Evolutionary conservation across 2,329 filamentous ascomycete genomes (phyloP).

Genomic region (Pyrenochaeta sp.): DNA sequence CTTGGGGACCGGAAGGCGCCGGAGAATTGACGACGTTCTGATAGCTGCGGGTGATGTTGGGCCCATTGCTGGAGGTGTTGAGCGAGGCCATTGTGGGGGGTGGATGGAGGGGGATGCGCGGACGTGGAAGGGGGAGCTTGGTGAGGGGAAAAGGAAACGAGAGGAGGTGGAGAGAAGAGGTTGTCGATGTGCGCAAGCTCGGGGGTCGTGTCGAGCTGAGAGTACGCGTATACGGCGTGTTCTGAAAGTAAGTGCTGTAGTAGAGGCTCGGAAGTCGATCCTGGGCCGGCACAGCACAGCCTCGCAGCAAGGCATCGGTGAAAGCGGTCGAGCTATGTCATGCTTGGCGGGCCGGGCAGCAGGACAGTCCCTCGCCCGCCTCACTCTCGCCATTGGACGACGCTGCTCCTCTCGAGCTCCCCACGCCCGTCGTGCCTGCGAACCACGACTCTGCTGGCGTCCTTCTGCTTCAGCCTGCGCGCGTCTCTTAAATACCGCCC

Average conservation of each 20-base stretch:
- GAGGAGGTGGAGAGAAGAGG: constrained; percentile 7
- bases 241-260: too few relatives aligned
- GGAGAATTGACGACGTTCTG: constrained; percentile 70
- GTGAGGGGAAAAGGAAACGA: constrained; percentile 1
- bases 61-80: constrained; percentile 62
- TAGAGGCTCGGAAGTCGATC: constrained; percentile 8
- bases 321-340: constrained; percentile 20
- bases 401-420: constrained; percentile 9
- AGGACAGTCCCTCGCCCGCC: constrained; percentile 13
- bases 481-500: not conserved
- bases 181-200: constrained; percentile 3
- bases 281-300: constrained; percentile 10
- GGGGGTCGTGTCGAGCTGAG: constrained; percentile 10
- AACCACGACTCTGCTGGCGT: not conserved
- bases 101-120: constrained; percentile 17
- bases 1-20: constrained; percentile 62
- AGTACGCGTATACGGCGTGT: constrained; percentile 15
- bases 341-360: constrained; percentile 11
- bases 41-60: constrained; percentile 65
- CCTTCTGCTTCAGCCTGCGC: not conserved
- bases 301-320: constrained; percentile 7
- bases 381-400: constrained; percentile 13
- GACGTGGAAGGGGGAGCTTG: constrained; percentile 6
- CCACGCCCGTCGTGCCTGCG: not conserved
- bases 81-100: constrained; percentile 75